Evolutionary conservation across 768 basidiomycete genomes (phyloP), one percentile per base, ranked within the genome.

Genomic region (Phanerochaete sordida): DNA sequence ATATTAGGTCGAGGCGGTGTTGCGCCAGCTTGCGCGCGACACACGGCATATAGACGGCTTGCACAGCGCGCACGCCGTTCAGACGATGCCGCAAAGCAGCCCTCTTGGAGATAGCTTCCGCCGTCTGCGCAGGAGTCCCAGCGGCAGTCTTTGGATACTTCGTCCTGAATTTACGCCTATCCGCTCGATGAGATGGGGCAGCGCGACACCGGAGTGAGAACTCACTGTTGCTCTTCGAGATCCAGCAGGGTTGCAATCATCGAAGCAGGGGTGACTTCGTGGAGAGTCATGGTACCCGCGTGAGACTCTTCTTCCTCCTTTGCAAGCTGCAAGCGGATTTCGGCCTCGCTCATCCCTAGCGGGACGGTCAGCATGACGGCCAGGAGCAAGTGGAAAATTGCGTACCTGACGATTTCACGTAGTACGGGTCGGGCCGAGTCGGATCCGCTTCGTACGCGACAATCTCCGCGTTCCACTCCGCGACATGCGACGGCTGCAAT

Each of bases 391-490:
- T n/a, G 46, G 21, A 19, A 16, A 46, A 3, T 8, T 39, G n/a
- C 24, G 13, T 19, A 61, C 62, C 44, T 2, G 37, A 30, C 1
- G 46, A 19, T 8, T 19, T 21, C 8, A 59, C 24, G 12, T n/a
- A 24, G 45, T 60, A 65, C 2, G 71, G 72, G 57, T 72, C 70
- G 13, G 58, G 55, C 27, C 51, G 27, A 8, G 58, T 48, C 0
- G 30, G 52, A 51, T 73, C 69, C 5, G 7, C 24, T 46, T 73
- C 71, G 69, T 70, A 73, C 1, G 52, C 49, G 47, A 63, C 45
- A 4, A 70, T 59, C 16, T 44, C 23, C 3, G 37, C 43, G 5
- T 50, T 65, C 73, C 74, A 75, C 6, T 31, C 37, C 24, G n/a
- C 31, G 13, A 62, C 31, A 4, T 52, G 24, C 3, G 51, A 51